Evolutionary conservation across 148 eudicot genomes (phyloP).

Genomic region (Amaranthus cruentus): DNA sequence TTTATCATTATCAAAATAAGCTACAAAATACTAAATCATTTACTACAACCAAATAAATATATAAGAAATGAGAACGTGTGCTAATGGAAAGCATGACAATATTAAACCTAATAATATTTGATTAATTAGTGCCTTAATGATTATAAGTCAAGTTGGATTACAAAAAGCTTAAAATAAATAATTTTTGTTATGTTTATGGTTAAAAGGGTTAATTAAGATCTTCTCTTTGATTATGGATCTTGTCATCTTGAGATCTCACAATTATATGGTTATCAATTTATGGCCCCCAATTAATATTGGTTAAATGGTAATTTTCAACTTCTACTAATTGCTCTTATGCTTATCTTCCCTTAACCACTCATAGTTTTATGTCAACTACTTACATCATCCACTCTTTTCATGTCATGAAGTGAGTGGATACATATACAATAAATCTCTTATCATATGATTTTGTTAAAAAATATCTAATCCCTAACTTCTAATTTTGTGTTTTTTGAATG

Average conservation of each 20-base stretch:
- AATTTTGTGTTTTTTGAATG: no score
- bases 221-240: conserved; percentile 2
- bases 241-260: not conserved
- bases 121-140: not conserved
- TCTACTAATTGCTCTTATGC: not conserved
- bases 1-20: no score
- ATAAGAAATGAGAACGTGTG: no score
- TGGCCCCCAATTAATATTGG: conserved; percentile 8
- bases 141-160: not conserved
- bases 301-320: not conserved
- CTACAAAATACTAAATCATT: no score
- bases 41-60: no score
- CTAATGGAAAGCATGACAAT: no score
- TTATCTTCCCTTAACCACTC: not conserved
- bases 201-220: not conserved
- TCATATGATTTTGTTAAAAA: no score
- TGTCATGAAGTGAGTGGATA: not conserved
- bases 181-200: not conserved
- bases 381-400: not conserved
- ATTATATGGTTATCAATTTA: not conserved
- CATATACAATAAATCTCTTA: no score
- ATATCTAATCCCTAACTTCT: no score
- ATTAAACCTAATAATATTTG: no score
- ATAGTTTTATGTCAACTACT: not conserved
- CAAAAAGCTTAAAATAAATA: not conserved